Evolutionary conservation across 2,329 filamentous ascomycete species (phyloP).

Genomic region (Neocatenulostroma microsporum): DNA sequence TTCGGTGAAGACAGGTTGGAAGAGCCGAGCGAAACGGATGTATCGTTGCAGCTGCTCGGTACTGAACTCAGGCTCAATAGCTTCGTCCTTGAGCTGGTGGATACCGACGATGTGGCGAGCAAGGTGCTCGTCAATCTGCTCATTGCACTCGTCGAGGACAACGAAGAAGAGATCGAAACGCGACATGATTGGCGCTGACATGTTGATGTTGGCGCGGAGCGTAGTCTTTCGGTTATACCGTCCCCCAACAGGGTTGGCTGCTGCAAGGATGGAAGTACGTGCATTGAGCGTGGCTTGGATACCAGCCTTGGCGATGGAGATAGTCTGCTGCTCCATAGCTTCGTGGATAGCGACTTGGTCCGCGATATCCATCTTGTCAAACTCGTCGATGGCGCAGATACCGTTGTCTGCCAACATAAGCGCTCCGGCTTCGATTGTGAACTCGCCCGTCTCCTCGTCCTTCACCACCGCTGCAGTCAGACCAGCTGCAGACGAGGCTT

Average conservation of each 20-base stretch:
- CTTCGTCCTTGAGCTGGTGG: conserved; percentile 85
- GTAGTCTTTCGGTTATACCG: conserved; percentile 97
- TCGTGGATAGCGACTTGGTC: conserved; percentile 99
- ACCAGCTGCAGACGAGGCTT: conserved; percentile 94
- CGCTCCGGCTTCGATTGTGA: conserved; percentile 96
- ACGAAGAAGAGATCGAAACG: conserved; percentile 99
- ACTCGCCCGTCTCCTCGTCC: conserved; percentile 96
- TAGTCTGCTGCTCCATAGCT: conserved; percentile 99
- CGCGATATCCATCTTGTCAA: conserved; percentile 98
- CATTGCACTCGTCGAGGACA: conserved; percentile 92
- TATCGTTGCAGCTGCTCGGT: conserved; percentile 96
- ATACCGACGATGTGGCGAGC: conserved; percentile 92
- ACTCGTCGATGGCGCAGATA: conserved; percentile 97
- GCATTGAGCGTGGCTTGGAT: conserved; percentile 97
- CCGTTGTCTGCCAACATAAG: conserved; percentile 96
- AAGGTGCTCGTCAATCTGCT: conserved; percentile 79
- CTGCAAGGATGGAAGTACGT: conserved; percentile 87
- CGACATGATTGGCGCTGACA: conserved; percentile 98
- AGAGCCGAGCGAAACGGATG: conserved; percentile 91
- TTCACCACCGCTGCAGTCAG: conserved; percentile 95
- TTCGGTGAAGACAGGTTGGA: conserved; percentile 83
- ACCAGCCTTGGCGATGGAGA: conserved; percentile 95
- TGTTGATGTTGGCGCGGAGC: conserved; percentile 90
- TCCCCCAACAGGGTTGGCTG: conserved; percentile 90
- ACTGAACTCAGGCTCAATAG: conserved; percentile 85